phyloP scores from a whole-genome alignment of 352 stramenopile species.

The Pythium phragmitis region DNA sequence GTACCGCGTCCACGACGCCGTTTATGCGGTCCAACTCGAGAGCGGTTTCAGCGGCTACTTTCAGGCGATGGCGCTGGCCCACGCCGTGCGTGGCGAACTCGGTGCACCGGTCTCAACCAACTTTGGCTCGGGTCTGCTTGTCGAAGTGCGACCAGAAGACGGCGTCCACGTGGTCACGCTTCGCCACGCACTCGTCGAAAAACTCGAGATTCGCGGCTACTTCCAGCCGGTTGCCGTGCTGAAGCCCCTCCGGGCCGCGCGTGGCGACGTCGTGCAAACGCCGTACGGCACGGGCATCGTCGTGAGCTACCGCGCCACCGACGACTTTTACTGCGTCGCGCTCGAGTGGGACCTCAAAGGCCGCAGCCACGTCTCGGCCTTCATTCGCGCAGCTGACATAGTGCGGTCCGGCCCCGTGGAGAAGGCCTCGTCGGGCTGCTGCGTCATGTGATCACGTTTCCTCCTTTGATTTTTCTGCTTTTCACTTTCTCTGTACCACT shows the following conservation, averaged over 20 bases:
- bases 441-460: slow-evolving; percentile 58
- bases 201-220: slow-evolving; percentile 52
- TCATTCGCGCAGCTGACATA: slow-evolving; percentile 55
- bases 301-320: slow-evolving; percentile 52
- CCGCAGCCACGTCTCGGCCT: slow-evolving; percentile 57
- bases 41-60: slow-evolving; percentile 50
- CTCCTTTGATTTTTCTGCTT: slow-evolving; percentile 8
- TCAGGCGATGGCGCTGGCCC: slow-evolving; percentile 28
- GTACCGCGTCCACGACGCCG: slow-evolving; percentile 44
- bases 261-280: slow-evolving; percentile 79
- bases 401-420: slow-evolving; percentile 54
- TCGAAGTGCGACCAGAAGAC: slow-evolving; percentile 56
- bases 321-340: slow-evolving; percentile 70
- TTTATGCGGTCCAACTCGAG: slow-evolving; percentile 57
- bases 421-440: slow-evolving; percentile 57
- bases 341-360: slow-evolving; percentile 63
- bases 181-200: slow-evolving; percentile 47
- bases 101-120: slow-evolving; percentile 65
- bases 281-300: slow-evolving; percentile 75
- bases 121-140: slow-evolving; percentile 65
- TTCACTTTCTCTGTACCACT: slow-evolving; percentile 3
- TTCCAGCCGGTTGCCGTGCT: slow-evolving; percentile 57
- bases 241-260: slow-evolving; percentile 57
- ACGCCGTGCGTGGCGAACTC: slow-evolving; percentile 51
- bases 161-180: slow-evolving; percentile 72